These are phyloP conservation scores for Apiospora sp. DNA, from an alignment of 2,329 filamentous ascomycete genomes.

Conservation along the genomic window DNA sequence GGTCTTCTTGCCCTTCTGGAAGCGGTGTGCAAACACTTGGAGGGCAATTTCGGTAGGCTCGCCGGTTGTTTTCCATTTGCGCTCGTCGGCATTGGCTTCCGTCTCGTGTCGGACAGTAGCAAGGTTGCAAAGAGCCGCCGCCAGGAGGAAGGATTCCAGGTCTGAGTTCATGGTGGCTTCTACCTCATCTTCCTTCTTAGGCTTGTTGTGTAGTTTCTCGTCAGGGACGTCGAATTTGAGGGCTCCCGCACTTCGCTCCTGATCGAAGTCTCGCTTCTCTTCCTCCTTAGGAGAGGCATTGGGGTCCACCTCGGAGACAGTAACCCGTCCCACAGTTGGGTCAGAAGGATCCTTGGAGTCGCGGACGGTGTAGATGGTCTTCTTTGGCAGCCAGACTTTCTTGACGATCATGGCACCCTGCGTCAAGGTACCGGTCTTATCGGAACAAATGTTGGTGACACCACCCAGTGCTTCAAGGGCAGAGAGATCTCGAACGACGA, in stretches of 20 bases:
- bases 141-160: conserved; percentile 60
- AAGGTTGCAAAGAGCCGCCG: conserved; percentile 71
- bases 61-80: conserved; percentile 71
- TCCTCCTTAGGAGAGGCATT: conserved; percentile 46
- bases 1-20: conserved; percentile 64
- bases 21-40: conserved; percentile 77
- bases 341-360: conserved; percentile 68
- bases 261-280: conserved; percentile 63
- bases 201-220: conserved; percentile 55
- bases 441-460: conserved; percentile 77
- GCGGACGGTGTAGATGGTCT: conserved; percentile 65
- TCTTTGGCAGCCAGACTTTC: conserved; percentile 69
- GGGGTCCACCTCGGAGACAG: conserved; percentile 46
- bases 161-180: conserved; percentile 56
- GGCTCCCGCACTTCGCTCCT: conserved; percentile 65
- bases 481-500: conserved; percentile 71
- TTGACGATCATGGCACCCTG: conserved; percentile 75
- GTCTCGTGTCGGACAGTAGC: conserved; percentile 65
- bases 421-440: conserved; percentile 76
- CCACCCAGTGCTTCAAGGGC: conserved; percentile 74
- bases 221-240: conserved; percentile 70
- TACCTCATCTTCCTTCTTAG: conserved; percentile 44
- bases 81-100: conserved; percentile 59
- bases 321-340: conserved; percentile 65
- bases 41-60: conserved; percentile 81